A percentile compares a stretch with the other conserved stretches of the same genome.
These are phyloP conservation scores for Fraxinus greggii DNA, from an alignment of 305 asterid genomes.

Conservation along the genomic window DNA sequence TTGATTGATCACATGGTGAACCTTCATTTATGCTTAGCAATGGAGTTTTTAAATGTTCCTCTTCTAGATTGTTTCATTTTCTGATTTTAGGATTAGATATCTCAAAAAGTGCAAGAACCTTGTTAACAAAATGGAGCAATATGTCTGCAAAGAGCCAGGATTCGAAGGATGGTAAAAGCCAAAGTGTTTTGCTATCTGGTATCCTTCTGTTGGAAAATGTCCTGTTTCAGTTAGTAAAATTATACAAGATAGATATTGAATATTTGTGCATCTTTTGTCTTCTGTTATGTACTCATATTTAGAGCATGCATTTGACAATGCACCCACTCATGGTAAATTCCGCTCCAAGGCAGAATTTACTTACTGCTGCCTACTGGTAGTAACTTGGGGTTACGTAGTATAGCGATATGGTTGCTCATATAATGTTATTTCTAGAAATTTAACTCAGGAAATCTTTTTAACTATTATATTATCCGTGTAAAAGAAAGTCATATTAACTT, in stretches of 20 bases:
- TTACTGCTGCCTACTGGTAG: neutral
- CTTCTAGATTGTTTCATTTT: neutral
- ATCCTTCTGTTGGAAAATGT: neutral
- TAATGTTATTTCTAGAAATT: neutral
- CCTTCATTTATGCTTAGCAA: neutral
- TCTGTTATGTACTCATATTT: neutral
- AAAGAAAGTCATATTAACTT: neutral
- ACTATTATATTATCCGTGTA: neutral
- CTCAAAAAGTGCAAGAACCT: neutral
- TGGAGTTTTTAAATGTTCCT: neutral
- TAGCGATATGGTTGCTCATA: neutral
- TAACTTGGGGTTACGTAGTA: neutral
- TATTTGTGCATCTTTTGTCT: neutral
- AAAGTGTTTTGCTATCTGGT: neutral
- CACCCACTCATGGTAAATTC: neutral
- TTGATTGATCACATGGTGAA: neutral
- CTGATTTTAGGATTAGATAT: neutral
- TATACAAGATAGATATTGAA: neutral
- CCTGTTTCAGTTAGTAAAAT: neutral
- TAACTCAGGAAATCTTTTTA: neutral
- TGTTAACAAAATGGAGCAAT: neutral
- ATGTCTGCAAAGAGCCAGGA: neutral
- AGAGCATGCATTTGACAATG: neutral
- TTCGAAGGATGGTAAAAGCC: neutral
- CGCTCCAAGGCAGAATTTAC: neutral